A percentile compares a stretch with the other conserved stretches of the same genome.
phyloP scores from a whole-genome alignment of 75 land plant genomes.

The Isoetes taiwanensis region DNA sequence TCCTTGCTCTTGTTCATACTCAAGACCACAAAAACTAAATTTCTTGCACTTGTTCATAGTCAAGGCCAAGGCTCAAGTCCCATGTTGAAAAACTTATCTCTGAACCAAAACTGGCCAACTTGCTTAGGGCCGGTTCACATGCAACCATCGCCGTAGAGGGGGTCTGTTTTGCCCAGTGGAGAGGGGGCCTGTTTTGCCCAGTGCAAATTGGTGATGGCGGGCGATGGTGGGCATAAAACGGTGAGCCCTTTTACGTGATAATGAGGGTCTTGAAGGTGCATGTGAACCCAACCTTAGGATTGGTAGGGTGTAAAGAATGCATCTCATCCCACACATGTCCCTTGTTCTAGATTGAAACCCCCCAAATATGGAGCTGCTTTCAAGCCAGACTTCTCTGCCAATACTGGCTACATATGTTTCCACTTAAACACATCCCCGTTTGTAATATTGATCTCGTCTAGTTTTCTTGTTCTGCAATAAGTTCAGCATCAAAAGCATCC shows the following conservation, averaged over 20 bases:
- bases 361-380: slow-evolving; percentile 25
- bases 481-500: slow-evolving; percentile 61
- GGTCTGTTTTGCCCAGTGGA: too few species aligned
- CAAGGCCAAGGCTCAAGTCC: too few species aligned
- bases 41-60: too few species aligned
- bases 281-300: too few species aligned
- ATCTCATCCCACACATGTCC: slow-evolving; percentile 60
- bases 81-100: slow-evolving; percentile 21
- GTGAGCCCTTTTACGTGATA: too few species aligned
- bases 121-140: too few species aligned
- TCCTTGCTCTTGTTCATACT: slow-evolving; percentile 88
- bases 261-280: too few species aligned
- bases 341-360: slow-evolving; percentile 25
- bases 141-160: too few species aligned
- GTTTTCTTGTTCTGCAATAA: slow-evolving; percentile 79
- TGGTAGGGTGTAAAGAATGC: slow-evolving; percentile 26
- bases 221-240: too few species aligned
- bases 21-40: too few species aligned
- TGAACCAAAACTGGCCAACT: slow-evolving; percentile 59
- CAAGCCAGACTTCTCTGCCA: slow-evolving; percentile 49
- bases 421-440: slow-evolving; percentile 69
- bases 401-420: slow-evolving; percentile 53
- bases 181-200: too few species aligned
- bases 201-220: too few species aligned
- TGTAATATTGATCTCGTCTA: slow-evolving; percentile 63